phyloP scores from a whole-genome alignment of 148 eudicot genomes.

The Vaccinium macrocarpon region DNA sequence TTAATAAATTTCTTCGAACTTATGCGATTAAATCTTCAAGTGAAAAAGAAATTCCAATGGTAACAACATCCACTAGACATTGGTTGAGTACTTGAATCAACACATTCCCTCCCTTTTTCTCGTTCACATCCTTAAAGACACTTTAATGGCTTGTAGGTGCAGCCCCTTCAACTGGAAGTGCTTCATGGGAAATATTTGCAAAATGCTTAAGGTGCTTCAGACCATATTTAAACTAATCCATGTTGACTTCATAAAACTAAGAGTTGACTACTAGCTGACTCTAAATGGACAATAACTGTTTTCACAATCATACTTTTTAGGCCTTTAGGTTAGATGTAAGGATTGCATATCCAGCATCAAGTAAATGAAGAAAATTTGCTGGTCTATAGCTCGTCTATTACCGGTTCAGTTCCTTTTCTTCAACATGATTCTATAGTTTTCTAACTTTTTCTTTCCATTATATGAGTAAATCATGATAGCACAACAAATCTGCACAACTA shows the following conservation, averaged over 20 bases:
- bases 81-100: background rate
- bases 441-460: background rate
- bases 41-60: background rate
- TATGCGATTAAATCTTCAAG: background rate
- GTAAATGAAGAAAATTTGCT: background rate
- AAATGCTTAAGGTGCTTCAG: background rate
- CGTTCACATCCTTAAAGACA: background rate
- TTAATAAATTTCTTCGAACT: background rate
- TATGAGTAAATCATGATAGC: background rate
- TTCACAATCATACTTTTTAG: background rate
- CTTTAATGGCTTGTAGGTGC: background rate
- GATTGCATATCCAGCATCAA: background rate
- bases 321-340: background rate
- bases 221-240: background rate
- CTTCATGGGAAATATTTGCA: background rate
- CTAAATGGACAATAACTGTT: background rate
- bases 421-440: background rate
- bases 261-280: background rate
- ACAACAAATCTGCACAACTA: background rate
- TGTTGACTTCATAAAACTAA: slow-evolving; percentile 1
- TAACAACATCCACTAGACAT: background rate
- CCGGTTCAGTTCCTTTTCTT: background rate
- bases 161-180: background rate
- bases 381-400: background rate
- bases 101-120: background rate